Conservation (phyloP, 108 stramenopile genomes). For the Fistulifera solaris region DNA sequence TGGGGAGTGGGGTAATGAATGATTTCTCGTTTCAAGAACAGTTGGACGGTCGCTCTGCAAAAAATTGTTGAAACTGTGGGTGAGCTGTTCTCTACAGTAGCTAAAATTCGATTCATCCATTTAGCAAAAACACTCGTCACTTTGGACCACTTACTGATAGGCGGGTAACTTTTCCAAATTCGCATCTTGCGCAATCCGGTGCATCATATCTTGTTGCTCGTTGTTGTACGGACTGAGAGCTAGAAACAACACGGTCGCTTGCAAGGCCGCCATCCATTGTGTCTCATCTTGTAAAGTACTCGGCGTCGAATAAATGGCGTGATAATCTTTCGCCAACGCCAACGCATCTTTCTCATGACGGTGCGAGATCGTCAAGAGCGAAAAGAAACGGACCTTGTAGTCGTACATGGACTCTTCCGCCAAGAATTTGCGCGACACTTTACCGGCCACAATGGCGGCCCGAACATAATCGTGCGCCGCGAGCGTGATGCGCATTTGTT, state of each 20-base stretch:
- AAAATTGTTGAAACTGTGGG: not conserved
- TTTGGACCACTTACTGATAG: constrained; percentile 22
- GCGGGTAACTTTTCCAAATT: constrained; percentile 62
- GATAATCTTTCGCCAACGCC: constrained; percentile 86
- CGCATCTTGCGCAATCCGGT: constrained; percentile 60
- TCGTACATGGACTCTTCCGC: constrained; percentile 86
- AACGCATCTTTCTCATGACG: constrained; percentile 87
- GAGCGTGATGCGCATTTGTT: constrained; percentile 95
- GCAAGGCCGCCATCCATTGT: constrained; percentile 72
- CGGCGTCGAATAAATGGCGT: constrained; percentile 77
- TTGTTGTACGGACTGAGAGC: constrained; percentile 72
- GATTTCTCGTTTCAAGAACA: constrained; percentile 83
- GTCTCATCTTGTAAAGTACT: constrained; percentile 35
- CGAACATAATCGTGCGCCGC: constrained; percentile 92
- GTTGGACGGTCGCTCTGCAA: constrained; percentile 29
- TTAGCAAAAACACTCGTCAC: constrained; percentile 6
- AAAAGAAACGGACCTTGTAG: constrained; percentile 85
- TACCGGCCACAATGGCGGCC: constrained; percentile 90
- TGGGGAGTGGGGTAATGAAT: constrained; percentile 79
- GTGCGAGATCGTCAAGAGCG: constrained; percentile 86
- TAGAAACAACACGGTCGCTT: constrained; percentile 82
- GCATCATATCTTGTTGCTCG: constrained; percentile 89
- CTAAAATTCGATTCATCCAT: no score
- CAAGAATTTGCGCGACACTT: constrained; percentile 85
- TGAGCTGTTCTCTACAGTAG: no score